phyloP scores from a whole-genome alignment of 306 rosid species.

The Cicer chorassanicum region DNA sequence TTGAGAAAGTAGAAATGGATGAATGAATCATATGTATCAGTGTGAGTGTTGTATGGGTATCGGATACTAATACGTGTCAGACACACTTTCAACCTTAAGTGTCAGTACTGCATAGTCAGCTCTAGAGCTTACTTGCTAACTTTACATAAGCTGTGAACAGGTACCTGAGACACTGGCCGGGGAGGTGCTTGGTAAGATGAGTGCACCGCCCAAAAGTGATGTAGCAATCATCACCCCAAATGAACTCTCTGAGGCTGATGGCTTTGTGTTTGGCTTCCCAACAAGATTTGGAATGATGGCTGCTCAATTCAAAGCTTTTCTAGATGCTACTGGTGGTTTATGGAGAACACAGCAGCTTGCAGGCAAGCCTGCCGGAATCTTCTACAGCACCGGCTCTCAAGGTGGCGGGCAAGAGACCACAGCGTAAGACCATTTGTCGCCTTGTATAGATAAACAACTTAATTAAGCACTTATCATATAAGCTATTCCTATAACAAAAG shows the following conservation, averaged over 20 bases:
- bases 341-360: conserved; percentile 94
- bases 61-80: no score
- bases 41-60: no score
- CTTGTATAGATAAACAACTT: background rate
- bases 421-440: conserved; percentile 65
- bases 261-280: conserved; percentile 88
- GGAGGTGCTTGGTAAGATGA: conserved; percentile 87
- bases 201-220: conserved; percentile 95
- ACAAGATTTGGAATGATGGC: conserved; percentile 99
- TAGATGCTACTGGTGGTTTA: conserved; percentile 87
- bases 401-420: conserved; percentile 99
- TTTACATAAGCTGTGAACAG: conserved; percentile 51
- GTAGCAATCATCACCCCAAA: conserved; percentile 68
- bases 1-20: no score
- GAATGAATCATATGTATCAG: no score
- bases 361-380: conserved; percentile 94
- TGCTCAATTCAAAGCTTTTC: conserved; percentile 91
- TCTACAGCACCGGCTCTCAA: conserved; percentile 94
- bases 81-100: no score
- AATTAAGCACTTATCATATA: background rate
- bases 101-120: no score
- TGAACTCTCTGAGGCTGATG: conserved; percentile 88
- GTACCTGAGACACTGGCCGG: conserved; percentile 83
- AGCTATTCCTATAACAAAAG: no score
- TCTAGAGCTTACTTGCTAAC: conserved; percentile 10